Conservation (phyloP, 2,329 filamentous ascomycete species). For the Clarireedia paspali region DNA sequence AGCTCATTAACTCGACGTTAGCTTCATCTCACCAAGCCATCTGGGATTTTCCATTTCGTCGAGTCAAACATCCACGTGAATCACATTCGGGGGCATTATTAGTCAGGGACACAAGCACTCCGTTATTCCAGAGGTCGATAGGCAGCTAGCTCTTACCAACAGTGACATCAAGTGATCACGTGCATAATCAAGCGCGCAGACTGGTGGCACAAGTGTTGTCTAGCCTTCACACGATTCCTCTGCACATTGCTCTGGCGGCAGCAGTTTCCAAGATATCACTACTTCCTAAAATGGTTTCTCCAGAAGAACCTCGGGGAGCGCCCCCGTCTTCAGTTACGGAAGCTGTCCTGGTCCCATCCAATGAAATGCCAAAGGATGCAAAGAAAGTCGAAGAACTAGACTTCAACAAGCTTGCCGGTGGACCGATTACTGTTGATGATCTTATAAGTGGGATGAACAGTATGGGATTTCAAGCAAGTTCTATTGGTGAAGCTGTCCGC, state of each 20-base stretch:
- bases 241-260: not conserved
- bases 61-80: too few species aligned
- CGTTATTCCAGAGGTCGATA: too few species aligned
- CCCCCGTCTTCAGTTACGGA: conserved; percentile 60
- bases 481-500: conserved; percentile 76
- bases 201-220: too few species aligned
- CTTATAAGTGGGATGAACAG: conserved; percentile 72
- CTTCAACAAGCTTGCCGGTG: conserved; percentile 72
- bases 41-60: too few species aligned
- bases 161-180: too few species aligned
- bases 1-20: too few species aligned
- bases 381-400: conserved; percentile 84
- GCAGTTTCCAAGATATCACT: not conserved
- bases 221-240: too few species aligned
- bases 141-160: too few species aligned
- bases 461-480: conserved; percentile 80
- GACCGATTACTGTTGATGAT: conserved; percentile 76
- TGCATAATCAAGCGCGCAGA: too few species aligned
- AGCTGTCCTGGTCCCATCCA: conserved; percentile 79
- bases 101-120: too few species aligned
- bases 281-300: conserved; percentile 1
- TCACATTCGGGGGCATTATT: too few species aligned
- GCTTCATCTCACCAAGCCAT: too few species aligned
- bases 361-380: conserved; percentile 70
- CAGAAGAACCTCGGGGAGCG: conserved; percentile 12